A percentile compares a stretch with the other conserved stretches of the same genome.
phyloP scores from a whole-genome alignment of 2,329 filamentous ascomycete species.

The Pseudogymnoascus sp. region DNA sequence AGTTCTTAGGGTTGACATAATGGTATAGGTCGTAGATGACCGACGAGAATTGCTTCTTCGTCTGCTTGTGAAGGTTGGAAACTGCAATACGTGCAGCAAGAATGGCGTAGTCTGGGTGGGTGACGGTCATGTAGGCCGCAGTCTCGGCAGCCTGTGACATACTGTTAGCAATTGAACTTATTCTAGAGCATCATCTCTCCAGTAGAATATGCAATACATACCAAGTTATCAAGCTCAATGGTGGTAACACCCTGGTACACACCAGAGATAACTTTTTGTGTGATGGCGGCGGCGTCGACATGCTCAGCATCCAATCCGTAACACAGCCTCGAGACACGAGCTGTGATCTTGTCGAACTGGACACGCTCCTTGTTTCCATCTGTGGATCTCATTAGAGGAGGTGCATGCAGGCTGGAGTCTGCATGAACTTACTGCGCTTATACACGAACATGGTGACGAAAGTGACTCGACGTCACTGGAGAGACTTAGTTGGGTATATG shows the following conservation, averaged over 20 bases:
- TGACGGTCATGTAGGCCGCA: conserved; percentile 99
- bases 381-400: conserved; percentile 32
- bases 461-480: conserved; percentile 1
- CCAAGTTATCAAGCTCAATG: conserved; percentile 90
- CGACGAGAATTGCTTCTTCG: conserved; percentile 98
- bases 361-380: conserved; percentile 99
- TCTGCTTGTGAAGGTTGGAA: conserved; percentile 99
- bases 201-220: conserved; percentile 43
- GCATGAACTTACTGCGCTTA: conserved; percentile 28
- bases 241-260: conserved; percentile 98
- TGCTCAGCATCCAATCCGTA: conserved; percentile 94
- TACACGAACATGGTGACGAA: conserved; percentile 27
- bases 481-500: conserved; percentile 3
- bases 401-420: neutral
- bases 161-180: conserved; percentile 17
- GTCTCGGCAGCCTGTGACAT: conserved; percentile 80
- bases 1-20: conserved; percentile 94
- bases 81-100: conserved; percentile 97
- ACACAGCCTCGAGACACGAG: conserved; percentile 92
- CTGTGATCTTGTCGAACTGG: conserved; percentile 99
- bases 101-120: conserved; percentile 97
- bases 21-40: conserved; percentile 89
- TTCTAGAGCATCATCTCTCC: conserved; percentile 15
- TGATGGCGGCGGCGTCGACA: conserved; percentile 96
- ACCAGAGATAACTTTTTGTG: conserved; percentile 98